Evolutionary conservation across 371 early-diverging fungal genomes (phyloP), one percentile per base, ranked within the genome.

Genomic region (Aphelidium insulamus): DNA sequence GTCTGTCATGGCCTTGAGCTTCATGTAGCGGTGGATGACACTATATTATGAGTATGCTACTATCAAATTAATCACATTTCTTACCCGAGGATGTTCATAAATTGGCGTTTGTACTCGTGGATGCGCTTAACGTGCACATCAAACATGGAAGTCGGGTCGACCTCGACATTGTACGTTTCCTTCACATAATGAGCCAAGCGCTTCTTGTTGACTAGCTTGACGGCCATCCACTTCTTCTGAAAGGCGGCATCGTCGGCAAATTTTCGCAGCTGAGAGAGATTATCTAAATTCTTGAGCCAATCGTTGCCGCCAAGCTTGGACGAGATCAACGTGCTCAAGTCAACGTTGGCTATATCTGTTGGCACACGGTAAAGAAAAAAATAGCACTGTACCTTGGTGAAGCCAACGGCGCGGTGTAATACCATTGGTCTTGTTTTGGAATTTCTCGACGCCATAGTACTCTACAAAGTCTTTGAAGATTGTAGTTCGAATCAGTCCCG

Each of bases 71-170:
- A 28, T 22, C 11, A 18, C 26, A 19, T 5, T 20, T 3, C 38
- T 11, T 18, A 34, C 48, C 51, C 57, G 21, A 88, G 52, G 41
- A 88, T 84, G 59, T 88, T 88, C 81, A 88, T 79, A 51, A 77
- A 81, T 60, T 88, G 90, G 41, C 90, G 79, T 64, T 88, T 87
- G 60, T 87, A 88, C 56, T 87, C 90, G 54, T 88, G 90, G 43
- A 87, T 74, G 54, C 88, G 77, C 61, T 83, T 87, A 45, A 83
- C 85, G 53, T 86, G 86, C 38, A 85, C 65, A 51, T 88, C 90
- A 50, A 87, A 88, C 36, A 87, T 49, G 1, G 86, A 76, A 37
- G 81, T 59, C 15, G 83, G 63, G 38, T 55, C 60, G 28, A 87
- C 78, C n/a, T 50, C 46, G 32, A 86, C 53, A 21, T 54, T 62